These are phyloP conservation scores for Pseudoturritis turrita DNA, from an alignment of 345 rosid genomes.

Conservation along the genomic window DNA sequence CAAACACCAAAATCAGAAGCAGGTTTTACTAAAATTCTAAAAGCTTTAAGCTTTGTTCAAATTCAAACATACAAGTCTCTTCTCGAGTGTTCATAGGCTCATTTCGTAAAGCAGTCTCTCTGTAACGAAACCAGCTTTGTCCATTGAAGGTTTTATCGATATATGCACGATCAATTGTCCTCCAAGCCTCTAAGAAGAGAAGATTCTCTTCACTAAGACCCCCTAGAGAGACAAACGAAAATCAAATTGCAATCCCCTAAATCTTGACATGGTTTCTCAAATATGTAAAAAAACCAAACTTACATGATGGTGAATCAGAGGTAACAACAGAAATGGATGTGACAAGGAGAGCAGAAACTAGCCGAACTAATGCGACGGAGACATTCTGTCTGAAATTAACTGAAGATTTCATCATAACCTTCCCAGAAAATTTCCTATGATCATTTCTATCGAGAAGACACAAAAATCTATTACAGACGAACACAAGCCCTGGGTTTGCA, in stretches of 20 bases:
- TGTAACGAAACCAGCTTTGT: slow-evolving; percentile 95
- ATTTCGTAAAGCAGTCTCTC: slow-evolving; percentile 80
- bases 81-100: slow-evolving; percentile 87
- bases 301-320: slow-evolving; percentile 53
- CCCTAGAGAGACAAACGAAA: slow-evolving; percentile 37
- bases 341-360: slow-evolving; percentile 49
- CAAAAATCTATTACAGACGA: slow-evolving; percentile 21
- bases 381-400: slow-evolving; percentile 37
- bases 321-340: slow-evolving; percentile 57
- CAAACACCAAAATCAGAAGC: slow-evolving; percentile 10
- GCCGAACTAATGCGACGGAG: slow-evolving; percentile 40
- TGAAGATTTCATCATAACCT: slow-evolving; percentile 25
- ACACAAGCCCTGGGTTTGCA: slow-evolving; percentile 21
- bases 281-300: slow-evolving; percentile 28
- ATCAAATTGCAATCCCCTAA: not conserved
- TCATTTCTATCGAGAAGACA: slow-evolving; percentile 25
- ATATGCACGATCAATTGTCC: slow-evolving; percentile 90
- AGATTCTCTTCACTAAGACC: slow-evolving; percentile 83
- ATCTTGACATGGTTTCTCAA: not conserved
- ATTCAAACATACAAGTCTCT: slow-evolving; percentile 65
- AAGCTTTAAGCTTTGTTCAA: not conserved
- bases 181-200: slow-evolving; percentile 94
- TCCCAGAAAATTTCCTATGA: slow-evolving; percentile 8
- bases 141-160: slow-evolving; percentile 89
- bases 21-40: not conserved